Evolutionary conservation across 2,329 filamentous ascomycete species (phyloP), one percentile per base, ranked within the genome.

Genomic region (Cladosporium velox): DNA sequence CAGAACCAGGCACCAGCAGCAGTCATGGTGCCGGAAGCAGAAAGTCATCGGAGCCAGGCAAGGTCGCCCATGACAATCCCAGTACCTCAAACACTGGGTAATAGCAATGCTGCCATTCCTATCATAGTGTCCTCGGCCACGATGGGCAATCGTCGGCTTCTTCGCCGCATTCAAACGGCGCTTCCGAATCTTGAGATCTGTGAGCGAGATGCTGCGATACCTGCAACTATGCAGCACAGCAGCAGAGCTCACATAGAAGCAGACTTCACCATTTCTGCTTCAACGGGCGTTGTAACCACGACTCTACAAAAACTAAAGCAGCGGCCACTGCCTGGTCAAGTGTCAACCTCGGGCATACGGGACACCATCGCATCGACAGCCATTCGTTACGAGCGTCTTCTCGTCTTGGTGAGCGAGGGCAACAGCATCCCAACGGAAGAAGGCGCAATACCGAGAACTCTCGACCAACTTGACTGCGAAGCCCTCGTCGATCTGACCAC

Each of bases 221-320:
- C 32, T 10, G 14, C 32, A 26, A 12, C 24, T 5, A 6, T n/a
- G 15, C 41, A 28, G 21, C 21, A 52, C 0, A 24, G n/a, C 14
- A 32, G 24, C 18, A 30, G 15, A 18, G 18, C 11, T 18, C 32
- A 24, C n/a, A 24, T 59, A 51, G 90, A 92, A 75, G 89, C 91
- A 2, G 93, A 97, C 71, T 77, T 97, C 3, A 85, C 90, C 0
- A 72, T 93, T 5, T 91, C 91, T 0, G 87, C 91, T 0, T 82
- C 81, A 0, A 87, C 85, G 0, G 92, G 91, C 0, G 79, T 96
- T 2, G 76, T 96, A 0, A 73, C 91, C 24, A 91, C 91, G 0
- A 91, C 86, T 0, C 79, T 93, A 5, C 86, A 93, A 67, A 87
- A 89, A 69, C 83, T 90, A 30, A 90, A 88, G 52, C 93, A 97